phyloP scores from a whole-genome alignment of 176 grass and related monocot species.

The Urochloa ruziziensis region DNA sequence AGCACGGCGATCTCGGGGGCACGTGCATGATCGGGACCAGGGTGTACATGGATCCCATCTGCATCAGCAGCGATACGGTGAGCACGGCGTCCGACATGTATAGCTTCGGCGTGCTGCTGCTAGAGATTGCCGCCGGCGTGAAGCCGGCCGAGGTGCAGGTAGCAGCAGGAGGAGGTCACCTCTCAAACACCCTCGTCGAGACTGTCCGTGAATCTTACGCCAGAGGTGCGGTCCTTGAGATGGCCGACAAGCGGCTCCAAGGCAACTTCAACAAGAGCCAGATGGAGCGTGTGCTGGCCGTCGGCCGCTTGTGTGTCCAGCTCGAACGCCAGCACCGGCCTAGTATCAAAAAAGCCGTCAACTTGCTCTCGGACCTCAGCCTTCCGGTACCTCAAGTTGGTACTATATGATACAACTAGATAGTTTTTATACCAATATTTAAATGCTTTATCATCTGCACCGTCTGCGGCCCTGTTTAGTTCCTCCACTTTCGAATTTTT shows the following conservation, averaged over 20 bases:
- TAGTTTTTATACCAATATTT: too few relatives aligned
- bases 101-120: conserved; percentile 70
- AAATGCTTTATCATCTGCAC: too few relatives aligned
- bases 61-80: too few relatives aligned
- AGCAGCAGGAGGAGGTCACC: too few relatives aligned
- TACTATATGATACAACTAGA: too few relatives aligned
- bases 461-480: too few relatives aligned
- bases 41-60: too few relatives aligned
- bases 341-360: background rate
- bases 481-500: too few relatives aligned
- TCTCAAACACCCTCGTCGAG: background rate
- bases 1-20: too few relatives aligned
- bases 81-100: conserved; percentile 46
- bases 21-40: too few relatives aligned
- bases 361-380: background rate
- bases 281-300: conserved; percentile 5
- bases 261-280: background rate
- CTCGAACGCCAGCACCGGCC: background rate
- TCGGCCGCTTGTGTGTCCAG: background rate
- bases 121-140: conserved; percentile 30
- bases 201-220: background rate
- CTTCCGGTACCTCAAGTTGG: background rate
- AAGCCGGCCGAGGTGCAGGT: too few relatives aligned
- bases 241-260: background rate
- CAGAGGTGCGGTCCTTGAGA: background rate